Evolutionary conservation across 768 basidiomycete species (phyloP).

Genomic region (Auriscalpium microsporum): DNA sequence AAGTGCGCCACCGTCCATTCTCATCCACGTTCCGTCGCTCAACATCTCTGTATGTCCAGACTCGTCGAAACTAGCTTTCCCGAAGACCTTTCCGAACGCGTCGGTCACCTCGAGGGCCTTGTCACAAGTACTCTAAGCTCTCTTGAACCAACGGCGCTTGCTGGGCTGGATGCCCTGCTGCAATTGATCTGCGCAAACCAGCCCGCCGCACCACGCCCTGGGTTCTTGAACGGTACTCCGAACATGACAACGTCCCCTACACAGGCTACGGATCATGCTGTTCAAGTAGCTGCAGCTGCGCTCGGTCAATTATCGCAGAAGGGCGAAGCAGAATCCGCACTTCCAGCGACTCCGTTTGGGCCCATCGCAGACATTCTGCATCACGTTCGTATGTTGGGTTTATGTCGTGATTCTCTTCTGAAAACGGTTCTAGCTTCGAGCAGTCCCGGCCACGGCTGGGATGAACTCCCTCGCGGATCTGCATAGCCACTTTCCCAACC

Average conservation of each 20-base stretch:
- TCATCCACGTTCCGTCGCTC: no score
- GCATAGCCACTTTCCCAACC: slow-evolving; percentile 15
- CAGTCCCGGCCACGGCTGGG: neutral
- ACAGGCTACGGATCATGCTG: slow-evolving; percentile 6
- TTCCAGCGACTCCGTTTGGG: neutral
- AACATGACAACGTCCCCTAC: no score
- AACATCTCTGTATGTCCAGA: neutral
- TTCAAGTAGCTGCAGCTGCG: slow-evolving; percentile 12
- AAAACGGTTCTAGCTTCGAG: neutral
- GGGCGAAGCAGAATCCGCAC: neutral
- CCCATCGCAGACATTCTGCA: slow-evolving; percentile 1
- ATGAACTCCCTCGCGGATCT: slow-evolving; percentile 1
- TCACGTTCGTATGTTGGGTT: neutral
- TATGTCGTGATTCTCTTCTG: neutral
- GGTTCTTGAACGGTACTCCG: no score
- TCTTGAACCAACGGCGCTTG: slow-evolving; percentile 8
- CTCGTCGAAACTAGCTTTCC: neutral
- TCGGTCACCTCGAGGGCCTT: slow-evolving; percentile 1
- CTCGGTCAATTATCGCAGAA: slow-evolving; percentile 15
- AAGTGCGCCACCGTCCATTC: slow-evolving; percentile 3
- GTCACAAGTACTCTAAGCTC: slow-evolving; percentile 1
- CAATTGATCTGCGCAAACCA: slow-evolving; percentile 12
- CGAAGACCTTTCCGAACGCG: neutral
- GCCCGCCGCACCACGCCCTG: neutral
- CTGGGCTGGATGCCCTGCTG: slow-evolving; percentile 14